Conservation (phyloP, 805 yeast genomes). For the Wickerhamia fluorescens region DNA sequence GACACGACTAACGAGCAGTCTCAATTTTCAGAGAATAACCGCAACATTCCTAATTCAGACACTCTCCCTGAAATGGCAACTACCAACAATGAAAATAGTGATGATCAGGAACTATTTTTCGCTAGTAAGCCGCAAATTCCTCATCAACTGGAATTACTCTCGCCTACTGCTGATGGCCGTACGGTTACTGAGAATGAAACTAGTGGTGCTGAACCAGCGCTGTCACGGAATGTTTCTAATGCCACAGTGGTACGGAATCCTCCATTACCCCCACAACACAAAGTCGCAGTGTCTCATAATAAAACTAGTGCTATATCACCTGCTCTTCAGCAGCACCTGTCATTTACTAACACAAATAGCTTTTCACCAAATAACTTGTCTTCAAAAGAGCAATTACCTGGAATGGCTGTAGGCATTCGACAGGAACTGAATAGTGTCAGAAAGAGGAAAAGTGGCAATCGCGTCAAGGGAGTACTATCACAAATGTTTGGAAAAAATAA, state of each 20-base stretch:
- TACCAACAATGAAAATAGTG: slow-evolving; percentile 27
- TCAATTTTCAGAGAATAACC: slow-evolving; percentile 6
- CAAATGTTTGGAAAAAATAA: slow-evolving; percentile 39
- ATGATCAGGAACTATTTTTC: slow-evolving; percentile 13
- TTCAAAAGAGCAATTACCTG: too few species aligned
- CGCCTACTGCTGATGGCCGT: not conserved
- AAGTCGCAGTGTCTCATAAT: slow-evolving; percentile 12
- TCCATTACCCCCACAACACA: slow-evolving; percentile 11
- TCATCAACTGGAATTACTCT: not conserved
- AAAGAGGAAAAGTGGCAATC: too few species aligned
- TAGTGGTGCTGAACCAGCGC: not conserved
- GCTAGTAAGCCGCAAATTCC: not conserved
- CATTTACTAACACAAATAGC: too few species aligned
- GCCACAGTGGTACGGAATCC: slow-evolving; percentile 20
- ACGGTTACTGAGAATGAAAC: not conserved
- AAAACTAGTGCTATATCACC: slow-evolving; percentile 27
- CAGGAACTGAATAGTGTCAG: too few species aligned
- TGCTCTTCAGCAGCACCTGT: slow-evolving; percentile 13
- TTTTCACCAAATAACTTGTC: too few species aligned
- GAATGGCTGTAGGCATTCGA: too few species aligned
- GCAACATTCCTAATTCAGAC: slow-evolving; percentile 12
- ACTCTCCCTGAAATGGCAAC: slow-evolving; percentile 24
- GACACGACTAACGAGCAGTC: slow-evolving; percentile 4
- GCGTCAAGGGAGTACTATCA: slow-evolving; percentile 54
- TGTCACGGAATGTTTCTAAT: slow-evolving; percentile 10